Percentiles rank a stretch among this genome's conserved stretches.
These are phyloP conservation scores for Boletus speciosus DNA, from an alignment of 768 basidiomycete genomes.

Conservation along the genomic window DNA sequence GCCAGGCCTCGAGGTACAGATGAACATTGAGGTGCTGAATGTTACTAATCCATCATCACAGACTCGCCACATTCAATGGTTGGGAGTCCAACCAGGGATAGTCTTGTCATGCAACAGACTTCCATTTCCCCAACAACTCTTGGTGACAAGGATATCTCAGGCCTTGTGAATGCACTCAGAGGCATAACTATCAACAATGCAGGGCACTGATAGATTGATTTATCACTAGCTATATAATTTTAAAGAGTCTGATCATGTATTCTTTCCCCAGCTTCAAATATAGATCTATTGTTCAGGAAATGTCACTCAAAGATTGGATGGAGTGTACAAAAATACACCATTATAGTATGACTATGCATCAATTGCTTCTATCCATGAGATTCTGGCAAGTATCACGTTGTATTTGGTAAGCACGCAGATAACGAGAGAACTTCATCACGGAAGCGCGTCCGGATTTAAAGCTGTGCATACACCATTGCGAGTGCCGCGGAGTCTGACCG, in stretches of 20 bases:
- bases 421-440: too few species aligned
- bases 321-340: background rate
- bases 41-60: slow-evolving; percentile 1
- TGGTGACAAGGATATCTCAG: slow-evolving; percentile 4
- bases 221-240: background rate
- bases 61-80: slow-evolving; percentile 13
- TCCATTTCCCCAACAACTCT: background rate
- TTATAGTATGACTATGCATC: too few species aligned
- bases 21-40: background rate
- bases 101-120: background rate
- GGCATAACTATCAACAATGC: slow-evolving; percentile 10
- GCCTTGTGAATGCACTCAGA: slow-evolving; percentile 10
- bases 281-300: background rate
- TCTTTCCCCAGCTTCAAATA: too few species aligned
- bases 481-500: too few species aligned
- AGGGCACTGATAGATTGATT: background rate
- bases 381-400: too few species aligned
- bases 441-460: too few species aligned
- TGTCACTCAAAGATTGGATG: background rate
- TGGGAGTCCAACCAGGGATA: background rate
- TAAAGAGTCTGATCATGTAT: background rate
- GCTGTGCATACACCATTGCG: too few species aligned
- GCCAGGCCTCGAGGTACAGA: slow-evolving; percentile 43
- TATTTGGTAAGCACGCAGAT: too few species aligned
- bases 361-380: too few species aligned